phyloP scores from a whole-genome alignment of 768 basidiomycete genomes.

The Clitopilus passeckerianus region DNA sequence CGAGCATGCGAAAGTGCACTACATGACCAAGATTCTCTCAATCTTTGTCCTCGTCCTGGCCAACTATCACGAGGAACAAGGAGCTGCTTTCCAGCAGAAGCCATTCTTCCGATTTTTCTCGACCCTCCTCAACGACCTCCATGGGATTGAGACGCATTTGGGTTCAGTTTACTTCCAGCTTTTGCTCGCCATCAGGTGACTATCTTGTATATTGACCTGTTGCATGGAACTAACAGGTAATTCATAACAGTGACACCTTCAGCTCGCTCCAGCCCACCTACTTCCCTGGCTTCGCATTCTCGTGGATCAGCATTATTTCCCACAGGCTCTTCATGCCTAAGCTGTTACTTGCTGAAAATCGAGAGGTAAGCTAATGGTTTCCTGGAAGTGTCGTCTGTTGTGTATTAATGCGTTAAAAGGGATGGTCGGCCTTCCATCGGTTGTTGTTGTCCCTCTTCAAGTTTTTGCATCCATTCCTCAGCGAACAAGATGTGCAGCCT shows the following conservation, averaged over 20 bases:
- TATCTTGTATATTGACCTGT: background rate
- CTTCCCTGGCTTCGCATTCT: slow-evolving; percentile 98
- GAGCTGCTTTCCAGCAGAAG: slow-evolving; percentile 88
- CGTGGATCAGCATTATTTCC: slow-evolving; percentile 95
- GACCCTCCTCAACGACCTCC: slow-evolving; percentile 88
- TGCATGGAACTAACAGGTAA: slow-evolving; percentile 10
- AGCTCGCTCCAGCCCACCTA: slow-evolving; percentile 94
- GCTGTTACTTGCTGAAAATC: slow-evolving; percentile 78
- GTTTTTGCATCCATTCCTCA: slow-evolving; percentile 90
- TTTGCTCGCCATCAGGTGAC: slow-evolving; percentile 81
- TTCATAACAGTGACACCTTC: slow-evolving; percentile 74
- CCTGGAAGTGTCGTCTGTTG: background rate
- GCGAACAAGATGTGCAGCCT: slow-evolving; percentile 70
- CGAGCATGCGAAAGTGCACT: slow-evolving; percentile 94
- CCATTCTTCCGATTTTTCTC: slow-evolving; percentile 99
- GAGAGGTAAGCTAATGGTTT: slow-evolving; percentile 51
- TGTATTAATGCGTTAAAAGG: slow-evolving; percentile 33
- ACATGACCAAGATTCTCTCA: slow-evolving; percentile 93
- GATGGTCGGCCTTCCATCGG: slow-evolving; percentile 96
- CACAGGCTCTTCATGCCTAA: slow-evolving; percentile 98
- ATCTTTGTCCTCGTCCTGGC: slow-evolving; percentile 96
- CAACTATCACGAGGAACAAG: slow-evolving; percentile 92
- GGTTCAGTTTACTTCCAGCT: slow-evolving; percentile 89
- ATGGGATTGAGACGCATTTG: slow-evolving; percentile 78
- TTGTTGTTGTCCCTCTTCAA: slow-evolving; percentile 90